A percentile compares a stretch with the other conserved stretches of the same genome.
Evolutionary conservation across 163 green algal genomes (phyloP).

Genomic region (Volvox carteri): DNA sequence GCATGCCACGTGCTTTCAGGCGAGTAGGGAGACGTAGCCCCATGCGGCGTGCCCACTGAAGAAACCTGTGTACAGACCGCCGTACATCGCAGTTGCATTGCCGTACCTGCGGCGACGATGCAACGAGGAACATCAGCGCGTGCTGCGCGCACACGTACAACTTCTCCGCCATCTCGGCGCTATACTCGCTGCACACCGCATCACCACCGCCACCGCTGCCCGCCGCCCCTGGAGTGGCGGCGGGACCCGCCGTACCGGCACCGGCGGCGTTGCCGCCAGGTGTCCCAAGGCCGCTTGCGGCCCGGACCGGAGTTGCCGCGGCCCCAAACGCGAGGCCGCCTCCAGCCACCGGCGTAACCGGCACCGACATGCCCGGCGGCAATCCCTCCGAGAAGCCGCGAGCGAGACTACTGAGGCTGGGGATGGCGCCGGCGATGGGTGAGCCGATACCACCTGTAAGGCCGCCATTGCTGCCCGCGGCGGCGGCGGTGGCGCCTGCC

Average conservation of each 20-base stretch:
- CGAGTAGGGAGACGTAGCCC: too few species aligned
- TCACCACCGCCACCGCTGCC: conserved; percentile 16
- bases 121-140: conserved; percentile 62
- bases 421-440: not conserved
- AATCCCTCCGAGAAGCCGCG: not conserved
- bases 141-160: conserved; percentile 65
- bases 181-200: conserved; percentile 63
- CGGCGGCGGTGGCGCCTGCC: not conserved
- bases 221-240: not conserved
- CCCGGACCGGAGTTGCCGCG: not conserved
- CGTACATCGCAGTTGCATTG: not conserved
- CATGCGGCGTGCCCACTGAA: too few species aligned
- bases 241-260: not conserved
- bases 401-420: not conserved
- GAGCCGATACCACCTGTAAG: too few species aligned
- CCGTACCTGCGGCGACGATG: conserved; percentile 60
- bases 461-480: not conserved
- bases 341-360: not conserved
- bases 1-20: too few species aligned
- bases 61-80: too few species aligned
- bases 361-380: not conserved
- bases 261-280: not conserved
- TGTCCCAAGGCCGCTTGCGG: not conserved
- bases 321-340: too few species aligned
- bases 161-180: conserved; percentile 63